Base-by-base conservation (phyloP, 495 filamentous ascomycete genomes). In the Aspergillus saccharolyticus region DNA sequence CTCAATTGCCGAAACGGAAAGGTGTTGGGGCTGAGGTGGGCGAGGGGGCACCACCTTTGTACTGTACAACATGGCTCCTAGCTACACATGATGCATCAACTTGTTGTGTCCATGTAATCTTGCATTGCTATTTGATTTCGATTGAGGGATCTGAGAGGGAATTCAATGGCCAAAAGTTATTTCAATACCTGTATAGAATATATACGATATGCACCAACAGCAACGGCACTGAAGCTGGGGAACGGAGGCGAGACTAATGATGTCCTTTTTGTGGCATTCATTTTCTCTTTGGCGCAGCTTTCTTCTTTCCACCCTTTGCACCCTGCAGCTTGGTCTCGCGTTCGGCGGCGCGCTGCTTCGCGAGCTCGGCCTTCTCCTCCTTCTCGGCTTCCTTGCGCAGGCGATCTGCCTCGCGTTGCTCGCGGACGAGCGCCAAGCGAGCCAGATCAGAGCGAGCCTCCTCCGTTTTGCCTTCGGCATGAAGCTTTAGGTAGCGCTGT, bases 401-500 rank as follows among this genome's bases (percentile, higher is more conserved):
- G 63, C 89, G 82, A 68, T 96, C 93, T 24, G 87, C 86, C 69
- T 94, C 94, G 39, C 94, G 80, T 78, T 88, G 86, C 80, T 96
- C 89, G 21, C 85, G 80, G 55, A 98, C 89, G 52, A 92, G 64
- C 62, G 76, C 82, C 67, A 98, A 69, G 53, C 94, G 78, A 51
- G 89, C 94, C 65, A 97, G 63, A 78, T 98, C 94, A n/a, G 90
- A 85, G 63, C 87, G 88, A 19, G 93, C 94, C 78, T 97, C 90
- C 54, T 98, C 95, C 42, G 94, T 97, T 82, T 97, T 97, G 54
- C 94, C 94, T 63, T 90, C 90, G 55, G 90, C 90, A 64, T 98
- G 94, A 62, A 97, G 69, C 79, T 97, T 96, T 80, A 87, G 81
- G 66, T 96, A 97, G 53, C 86, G 80, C 78, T 96, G 92, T 66